Conservation (phyloP, 352 stramenopile genomes). For the Phytophthora kernoviae region DNA sequence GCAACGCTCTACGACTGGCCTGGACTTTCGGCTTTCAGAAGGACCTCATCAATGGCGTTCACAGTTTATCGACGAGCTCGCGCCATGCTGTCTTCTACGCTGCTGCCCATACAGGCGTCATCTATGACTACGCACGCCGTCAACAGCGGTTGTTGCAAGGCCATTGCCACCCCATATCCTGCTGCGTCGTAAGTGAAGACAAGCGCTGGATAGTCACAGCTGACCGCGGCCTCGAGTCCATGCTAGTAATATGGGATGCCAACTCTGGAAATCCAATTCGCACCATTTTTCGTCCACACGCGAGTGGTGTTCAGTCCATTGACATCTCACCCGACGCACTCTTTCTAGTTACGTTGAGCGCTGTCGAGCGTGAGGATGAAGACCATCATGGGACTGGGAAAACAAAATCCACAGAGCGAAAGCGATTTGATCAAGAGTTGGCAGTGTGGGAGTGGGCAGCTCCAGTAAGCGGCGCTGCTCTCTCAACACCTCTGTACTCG, state of each 20-base stretch:
- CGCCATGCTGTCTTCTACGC: slow-evolving; percentile 90
- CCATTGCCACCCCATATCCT: slow-evolving; percentile 92
- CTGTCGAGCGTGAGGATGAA: slow-evolving; percentile 36
- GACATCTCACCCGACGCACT: slow-evolving; percentile 91
- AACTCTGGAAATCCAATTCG: slow-evolving; percentile 87
- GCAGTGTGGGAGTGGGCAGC: slow-evolving; percentile 90
- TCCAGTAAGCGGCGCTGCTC: slow-evolving; percentile 25
- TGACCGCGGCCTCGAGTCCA: slow-evolving; percentile 84
- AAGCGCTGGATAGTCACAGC: slow-evolving; percentile 94
- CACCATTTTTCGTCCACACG: slow-evolving; percentile 90
- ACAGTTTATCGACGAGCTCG: slow-evolving; percentile 75
- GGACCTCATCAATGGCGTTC: slow-evolving; percentile 84
- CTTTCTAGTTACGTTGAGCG: slow-evolving; percentile 88
- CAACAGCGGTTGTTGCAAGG: slow-evolving; percentile 90
- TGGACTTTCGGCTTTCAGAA: slow-evolving; percentile 95
- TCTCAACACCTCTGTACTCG: slow-evolving; percentile 55
- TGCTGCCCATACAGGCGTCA: slow-evolving; percentile 91
- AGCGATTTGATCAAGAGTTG: slow-evolving; percentile 75
- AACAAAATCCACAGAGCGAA: slow-evolving; percentile 13
- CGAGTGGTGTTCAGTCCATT: slow-evolving; percentile 76
- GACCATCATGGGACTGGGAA: slow-evolving; percentile 9
- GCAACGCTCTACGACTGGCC: slow-evolving; percentile 67
- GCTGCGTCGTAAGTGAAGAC: slow-evolving; percentile 89
- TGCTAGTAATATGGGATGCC: slow-evolving; percentile 93
- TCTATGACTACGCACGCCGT: slow-evolving; percentile 91